These are phyloP conservation scores for Pseudogymnoascus sp. DNA, from an alignment of 2,329 filamentous ascomycete genomes.

Conservation along the genomic window DNA sequence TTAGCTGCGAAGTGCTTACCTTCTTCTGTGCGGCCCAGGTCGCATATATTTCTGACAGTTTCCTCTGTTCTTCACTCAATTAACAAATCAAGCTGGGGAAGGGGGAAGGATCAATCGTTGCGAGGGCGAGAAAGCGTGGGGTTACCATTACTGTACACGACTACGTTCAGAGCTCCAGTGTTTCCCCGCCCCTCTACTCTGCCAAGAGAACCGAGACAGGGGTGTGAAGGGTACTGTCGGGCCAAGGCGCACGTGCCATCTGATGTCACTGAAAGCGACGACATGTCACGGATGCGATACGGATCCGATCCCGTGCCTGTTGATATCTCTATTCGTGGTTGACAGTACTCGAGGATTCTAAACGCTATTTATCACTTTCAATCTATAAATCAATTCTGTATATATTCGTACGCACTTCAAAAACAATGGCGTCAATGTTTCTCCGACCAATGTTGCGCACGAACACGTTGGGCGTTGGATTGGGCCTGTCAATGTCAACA, in stretches of 20 bases:
- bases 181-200: not conserved
- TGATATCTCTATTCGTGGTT: not conserved
- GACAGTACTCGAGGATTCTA: not conserved
- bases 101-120: not conserved
- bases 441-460: constrained; percentile 26
- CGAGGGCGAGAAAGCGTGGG: not conserved
- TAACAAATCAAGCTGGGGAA: not conserved
- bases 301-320: not conserved
- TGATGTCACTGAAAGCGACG: not conserved
- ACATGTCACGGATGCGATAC: not conserved
- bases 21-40: not conserved
- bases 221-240: not conserved
- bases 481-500: constrained; percentile 30
- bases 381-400: not conserved
- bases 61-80: not conserved
- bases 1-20: not conserved
- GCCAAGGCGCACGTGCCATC: not conserved
- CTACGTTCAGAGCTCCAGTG: not conserved
- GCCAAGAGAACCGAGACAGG: not conserved
- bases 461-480: constrained; percentile 27
- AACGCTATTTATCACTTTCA: not conserved
- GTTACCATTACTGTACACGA: constrained; percentile 7
- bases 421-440: constrained; percentile 24
- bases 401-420: not conserved
- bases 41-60: not conserved